phyloP scores from a whole-genome alignment of 352 stramenopile species.

The Globisporangium cylindrosporum region DNA sequence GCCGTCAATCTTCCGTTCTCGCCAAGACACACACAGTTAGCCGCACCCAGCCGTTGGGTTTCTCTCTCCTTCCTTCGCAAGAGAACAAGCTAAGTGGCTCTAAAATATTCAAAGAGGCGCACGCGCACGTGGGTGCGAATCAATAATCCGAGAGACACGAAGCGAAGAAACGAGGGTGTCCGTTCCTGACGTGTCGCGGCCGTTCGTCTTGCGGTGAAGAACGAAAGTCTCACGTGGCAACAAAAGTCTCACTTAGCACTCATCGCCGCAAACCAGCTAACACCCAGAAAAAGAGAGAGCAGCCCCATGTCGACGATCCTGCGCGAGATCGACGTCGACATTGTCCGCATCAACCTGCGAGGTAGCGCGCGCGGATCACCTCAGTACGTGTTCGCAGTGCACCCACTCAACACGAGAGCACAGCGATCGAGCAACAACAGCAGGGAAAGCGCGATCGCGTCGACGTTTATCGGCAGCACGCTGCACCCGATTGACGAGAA shows the following conservation, averaged over 20 bases:
- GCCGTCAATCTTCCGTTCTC: neutral
- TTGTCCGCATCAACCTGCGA: conserved; percentile 30
- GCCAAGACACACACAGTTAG: neutral
- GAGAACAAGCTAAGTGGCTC: neutral
- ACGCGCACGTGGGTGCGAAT: neutral
- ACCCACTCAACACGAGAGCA: conserved; percentile 16
- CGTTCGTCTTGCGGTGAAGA: neutral
- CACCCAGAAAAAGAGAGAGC: neutral
- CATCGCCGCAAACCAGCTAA: neutral
- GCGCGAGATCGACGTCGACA: conserved; percentile 47
- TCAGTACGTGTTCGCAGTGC: conserved; percentile 53
- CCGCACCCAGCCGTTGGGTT: no score
- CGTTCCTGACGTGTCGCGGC: neutral
- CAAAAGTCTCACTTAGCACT: neutral
- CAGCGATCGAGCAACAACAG: neutral
- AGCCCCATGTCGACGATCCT: conserved; percentile 36
- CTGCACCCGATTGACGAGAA: conserved; percentile 19
- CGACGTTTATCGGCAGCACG: conserved; percentile 16
- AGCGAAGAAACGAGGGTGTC: neutral
- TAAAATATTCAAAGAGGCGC: neutral
- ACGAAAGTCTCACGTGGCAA: neutral
- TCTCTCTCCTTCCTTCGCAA: no score
- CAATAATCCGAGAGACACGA: neutral
- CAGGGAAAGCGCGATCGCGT: neutral
- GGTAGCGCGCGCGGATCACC: conserved; percentile 17